A percentile compares a stretch with the other conserved stretches of the same genome.
Evolutionary conservation across 2,329 filamentous ascomycete genomes (phyloP).

Genomic region (Penicillium thymicola): DNA sequence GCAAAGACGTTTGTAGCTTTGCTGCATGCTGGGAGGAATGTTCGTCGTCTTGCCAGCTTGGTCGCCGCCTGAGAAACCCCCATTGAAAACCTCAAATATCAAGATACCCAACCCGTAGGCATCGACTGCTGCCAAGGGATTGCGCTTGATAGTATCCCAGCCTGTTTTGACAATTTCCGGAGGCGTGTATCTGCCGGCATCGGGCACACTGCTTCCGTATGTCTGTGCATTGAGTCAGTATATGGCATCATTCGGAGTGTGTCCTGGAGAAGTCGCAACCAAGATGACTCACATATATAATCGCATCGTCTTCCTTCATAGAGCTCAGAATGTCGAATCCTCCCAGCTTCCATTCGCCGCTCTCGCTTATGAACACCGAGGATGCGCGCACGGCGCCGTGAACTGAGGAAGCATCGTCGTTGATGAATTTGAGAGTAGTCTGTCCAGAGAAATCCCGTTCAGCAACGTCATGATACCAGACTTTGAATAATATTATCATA

Average conservation of each 20-base stretch:
- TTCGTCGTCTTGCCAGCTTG: conserved; percentile 82
- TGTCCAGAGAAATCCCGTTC: conserved; percentile 33
- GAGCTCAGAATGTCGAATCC: conserved; percentile 93
- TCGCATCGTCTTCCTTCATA: conserved; percentile 90
- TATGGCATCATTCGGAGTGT: background rate
- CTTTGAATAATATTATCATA: conserved; percentile 38
- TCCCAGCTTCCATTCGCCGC: conserved; percentile 94
- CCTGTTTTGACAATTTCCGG: conserved; percentile 81
- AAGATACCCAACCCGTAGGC: conserved; percentile 81
- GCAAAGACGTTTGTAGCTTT: conserved; percentile 83
- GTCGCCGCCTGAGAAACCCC: conserved; percentile 70
- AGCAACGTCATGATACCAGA: background rate
- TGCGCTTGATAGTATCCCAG: conserved; percentile 88
- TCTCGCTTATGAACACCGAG: conserved; percentile 90
- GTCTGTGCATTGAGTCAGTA: conserved; percentile 52
- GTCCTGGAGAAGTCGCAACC: background rate
- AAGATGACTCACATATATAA: conserved; percentile 68
- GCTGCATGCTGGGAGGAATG: conserved; percentile 83
- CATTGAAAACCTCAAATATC: conserved; percentile 89
- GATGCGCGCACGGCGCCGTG: conserved; percentile 82
- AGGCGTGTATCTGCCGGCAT: conserved; percentile 77
- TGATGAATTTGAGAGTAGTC: conserved; percentile 94
- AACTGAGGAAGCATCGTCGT: conserved; percentile 85
- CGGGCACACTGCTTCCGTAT: conserved; percentile 82
- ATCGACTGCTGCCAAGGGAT: conserved; percentile 77